Percentiles rank a stretch among this genome's conserved stretches.
Conservation (phyloP, 1,139 yeast genomes). For the Sugiyamaella castrensis region DNA sequence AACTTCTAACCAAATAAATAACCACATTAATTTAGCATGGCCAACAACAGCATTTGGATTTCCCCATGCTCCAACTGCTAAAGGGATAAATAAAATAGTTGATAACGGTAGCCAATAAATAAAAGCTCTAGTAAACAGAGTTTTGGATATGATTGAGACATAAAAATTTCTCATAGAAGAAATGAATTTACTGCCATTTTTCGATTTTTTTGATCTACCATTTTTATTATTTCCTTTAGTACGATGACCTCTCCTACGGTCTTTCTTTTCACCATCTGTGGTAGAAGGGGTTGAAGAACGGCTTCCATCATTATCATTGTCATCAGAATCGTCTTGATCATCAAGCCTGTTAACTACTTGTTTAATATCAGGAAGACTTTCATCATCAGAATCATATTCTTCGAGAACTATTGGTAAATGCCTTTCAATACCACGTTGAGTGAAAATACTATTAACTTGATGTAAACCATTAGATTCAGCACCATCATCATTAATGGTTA, state of each 20-base stretch:
- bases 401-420: slow-evolving; percentile 19
- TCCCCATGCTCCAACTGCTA: slow-evolving; percentile 42
- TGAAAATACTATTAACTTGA: slow-evolving; percentile 6
- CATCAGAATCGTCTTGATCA: slow-evolving; percentile 19
- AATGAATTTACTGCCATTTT: slow-evolving; percentile 20
- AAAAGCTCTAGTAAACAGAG: slow-evolving; percentile 37
- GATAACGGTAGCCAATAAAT: slow-evolving; percentile 43
- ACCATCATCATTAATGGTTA: not conserved
- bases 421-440: slow-evolving; percentile 12
- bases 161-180: slow-evolving; percentile 29
- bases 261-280: slow-evolving; percentile 17
- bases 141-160: slow-evolving; percentile 28
- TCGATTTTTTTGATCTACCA: slow-evolving; percentile 5
- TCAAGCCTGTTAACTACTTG: slow-evolving; percentile 30
- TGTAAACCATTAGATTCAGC: not conserved
- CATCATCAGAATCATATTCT: slow-evolving; percentile 24
- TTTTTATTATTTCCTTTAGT: slow-evolving; percentile 8
- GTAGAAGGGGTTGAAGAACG: slow-evolving; percentile 18
- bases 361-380: slow-evolving; percentile 30
- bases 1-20: slow-evolving; percentile 44
- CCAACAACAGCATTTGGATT: slow-evolving; percentile 35
- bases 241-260: slow-evolving; percentile 18
- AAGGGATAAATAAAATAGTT: slow-evolving; percentile 38
- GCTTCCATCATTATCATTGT: slow-evolving; percentile 7
- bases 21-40: slow-evolving; percentile 39